These are phyloP conservation scores for Sugiyamaella boreocaroliniensis DNA, from an alignment of 805 yeast genomes.

Conservation along the genomic window DNA sequence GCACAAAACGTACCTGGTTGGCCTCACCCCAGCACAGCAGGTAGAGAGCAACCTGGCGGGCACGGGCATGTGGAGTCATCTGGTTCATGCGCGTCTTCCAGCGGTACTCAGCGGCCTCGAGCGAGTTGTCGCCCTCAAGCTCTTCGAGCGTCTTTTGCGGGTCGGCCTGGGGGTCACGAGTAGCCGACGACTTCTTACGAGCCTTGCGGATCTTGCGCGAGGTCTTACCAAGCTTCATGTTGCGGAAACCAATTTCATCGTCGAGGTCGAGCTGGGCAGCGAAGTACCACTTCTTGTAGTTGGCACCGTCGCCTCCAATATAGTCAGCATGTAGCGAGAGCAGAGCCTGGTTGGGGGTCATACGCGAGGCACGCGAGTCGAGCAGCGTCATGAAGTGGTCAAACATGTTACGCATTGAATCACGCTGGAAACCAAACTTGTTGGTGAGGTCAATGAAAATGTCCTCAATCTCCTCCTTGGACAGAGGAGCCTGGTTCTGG, in stretches of 20 bases:
- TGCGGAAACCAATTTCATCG: constrained; percentile 53
- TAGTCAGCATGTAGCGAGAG: constrained; percentile 79
- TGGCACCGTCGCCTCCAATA: constrained; percentile 84
- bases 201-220: constrained; percentile 42
- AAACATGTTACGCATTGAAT: constrained; percentile 69
- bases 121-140: constrained; percentile 56
- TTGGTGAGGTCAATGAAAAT: constrained; percentile 54
- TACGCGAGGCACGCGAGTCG: constrained; percentile 81
- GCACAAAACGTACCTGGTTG: constrained; percentile 81
- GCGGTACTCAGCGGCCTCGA: constrained; percentile 66
- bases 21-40: constrained; percentile 73
- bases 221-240: constrained; percentile 49
- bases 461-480: constrained; percentile 52
- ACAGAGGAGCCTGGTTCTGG: constrained; percentile 62
- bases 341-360: constrained; percentile 64
- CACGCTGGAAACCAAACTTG: constrained; percentile 79
- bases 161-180: constrained; percentile 45
- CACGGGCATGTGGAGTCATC: constrained; percentile 49
- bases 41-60: constrained; percentile 58
- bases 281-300: constrained; percentile 88
- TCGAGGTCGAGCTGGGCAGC: constrained; percentile 78
- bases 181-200: constrained; percentile 41
- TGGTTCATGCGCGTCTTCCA: constrained; percentile 65
- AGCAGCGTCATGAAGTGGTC: constrained; percentile 74
- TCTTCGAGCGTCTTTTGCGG: constrained; percentile 56